Base-by-base conservation (phyloP, 2,329 filamentous ascomycete genomes). In the Blastomyces percursus region DNA sequence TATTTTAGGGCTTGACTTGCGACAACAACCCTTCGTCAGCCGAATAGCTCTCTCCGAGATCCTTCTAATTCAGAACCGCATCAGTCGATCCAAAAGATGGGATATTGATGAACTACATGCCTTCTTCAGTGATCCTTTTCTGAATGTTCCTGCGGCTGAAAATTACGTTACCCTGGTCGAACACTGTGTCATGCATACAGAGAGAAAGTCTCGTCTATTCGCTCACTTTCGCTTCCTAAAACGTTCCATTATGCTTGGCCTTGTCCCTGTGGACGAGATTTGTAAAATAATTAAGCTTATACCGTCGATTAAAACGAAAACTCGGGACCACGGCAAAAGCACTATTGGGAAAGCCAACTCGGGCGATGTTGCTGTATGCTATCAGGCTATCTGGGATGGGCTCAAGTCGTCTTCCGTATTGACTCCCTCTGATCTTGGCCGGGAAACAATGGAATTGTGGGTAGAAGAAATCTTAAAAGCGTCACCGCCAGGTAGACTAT, bases 401-500 rank as follows among this genome's bases (percentile, higher is more conserved):
- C 70, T 78, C 62, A 69, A 71, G 40, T 65, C 65, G 16, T 77
- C 73, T 60, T 69, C 69, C 58, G 70, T 77, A 24, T 69, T 75
- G 38, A 67, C 65, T 16, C 69, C 74, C 40, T 66, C 63, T 30
- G 72, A 77, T 59, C 63, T 78, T 61, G 69, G 71, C 24, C 62
- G 64, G n/a, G 61, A 67, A 2, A 64, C 71, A 38, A 62, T 74
- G 27, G 66, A 72, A 32, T 59, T 62, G 11, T 77, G 74, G 74
- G 66, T 76, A 42, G 64, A 66, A 9, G 64, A 71, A 38, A 65
- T 77, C 30, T 42, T 69, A 48, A 64, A 64, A 42, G 64, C 62
- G 1, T 58, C 60, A 8, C 61, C 61, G 0, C 52, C 60, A 51
- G 46, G 59, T 38, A 62, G 64, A 21, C 67, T 67, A 60, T 66